phyloP scores from a whole-genome alignment of 2,329 filamentous ascomycete species.

The Colletotrichum sp. region DNA sequence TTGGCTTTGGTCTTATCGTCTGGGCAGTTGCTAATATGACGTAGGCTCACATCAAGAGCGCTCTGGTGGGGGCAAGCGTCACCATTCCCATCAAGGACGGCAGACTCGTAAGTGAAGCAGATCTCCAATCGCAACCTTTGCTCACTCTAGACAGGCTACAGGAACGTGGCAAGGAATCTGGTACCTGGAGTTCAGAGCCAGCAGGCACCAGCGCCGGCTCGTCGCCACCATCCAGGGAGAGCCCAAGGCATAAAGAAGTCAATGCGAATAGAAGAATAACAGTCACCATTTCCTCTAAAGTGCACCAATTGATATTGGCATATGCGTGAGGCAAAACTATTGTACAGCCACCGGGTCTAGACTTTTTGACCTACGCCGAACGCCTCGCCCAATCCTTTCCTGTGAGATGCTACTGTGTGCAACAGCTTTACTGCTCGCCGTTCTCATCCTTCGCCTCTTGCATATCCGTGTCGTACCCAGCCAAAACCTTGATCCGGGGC shows the following conservation, averaged over 20 bases:
- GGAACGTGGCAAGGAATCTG: constrained; percentile 89
- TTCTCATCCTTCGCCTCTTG: constrained; percentile 51
- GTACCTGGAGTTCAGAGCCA: constrained; percentile 87
- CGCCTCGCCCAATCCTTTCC: constrained; percentile 20
- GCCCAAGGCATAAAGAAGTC: constrained; percentile 46
- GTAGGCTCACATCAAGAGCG: constrained; percentile 92
- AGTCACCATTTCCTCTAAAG: neutral
- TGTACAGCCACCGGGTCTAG: constrained; percentile 12
- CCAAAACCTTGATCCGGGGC: constrained; percentile 70
- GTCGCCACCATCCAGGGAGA: constrained; percentile 96
- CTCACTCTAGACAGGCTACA: constrained; percentile 47
- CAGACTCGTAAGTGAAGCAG: constrained; percentile 61
- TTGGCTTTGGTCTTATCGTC: neutral
- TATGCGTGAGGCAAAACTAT: constrained; percentile 9
- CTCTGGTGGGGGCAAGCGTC: constrained; percentile 85
- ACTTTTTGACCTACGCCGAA: constrained; percentile 23
- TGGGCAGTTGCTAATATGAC: neutral
- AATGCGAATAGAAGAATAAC: neutral
- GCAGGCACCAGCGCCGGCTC: constrained; percentile 79
- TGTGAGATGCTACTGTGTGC: neutral
- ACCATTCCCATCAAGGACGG: constrained; percentile 92
- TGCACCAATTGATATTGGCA: neutral
- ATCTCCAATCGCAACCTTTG: neutral
- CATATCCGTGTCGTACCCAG: constrained; percentile 67
- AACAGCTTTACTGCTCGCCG: constrained; percentile 28